Conservation (phyloP, 2,329 filamentous ascomycete species). For the Xylaria sp. region DNA sequence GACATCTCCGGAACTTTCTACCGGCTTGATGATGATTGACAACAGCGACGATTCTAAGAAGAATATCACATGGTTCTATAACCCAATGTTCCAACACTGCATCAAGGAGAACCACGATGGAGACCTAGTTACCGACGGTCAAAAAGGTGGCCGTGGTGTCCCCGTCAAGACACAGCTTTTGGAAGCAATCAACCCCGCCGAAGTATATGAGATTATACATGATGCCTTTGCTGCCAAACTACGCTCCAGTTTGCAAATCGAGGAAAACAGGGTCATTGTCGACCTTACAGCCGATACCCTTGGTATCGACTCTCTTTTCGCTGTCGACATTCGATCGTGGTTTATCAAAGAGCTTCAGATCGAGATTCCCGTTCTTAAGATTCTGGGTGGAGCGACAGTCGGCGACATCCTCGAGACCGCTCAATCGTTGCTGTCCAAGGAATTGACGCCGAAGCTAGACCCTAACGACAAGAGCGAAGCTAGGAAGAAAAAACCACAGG, state of each 20-base stretch:
- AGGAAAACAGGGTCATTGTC: slow-evolving; percentile 28
- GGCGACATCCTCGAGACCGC: slow-evolving; percentile 24
- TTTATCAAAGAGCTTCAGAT: slow-evolving; percentile 57
- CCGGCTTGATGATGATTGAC: slow-evolving; percentile 29
- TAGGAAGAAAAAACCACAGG: neutral
- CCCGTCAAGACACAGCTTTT: slow-evolving; percentile 21
- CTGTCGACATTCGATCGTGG: slow-evolving; percentile 58
- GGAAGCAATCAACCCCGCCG: slow-evolving; percentile 8
- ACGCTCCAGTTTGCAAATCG: slow-evolving; percentile 17
- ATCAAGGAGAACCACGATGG: slow-evolving; percentile 1
- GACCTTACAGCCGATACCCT: slow-evolving; percentile 33
- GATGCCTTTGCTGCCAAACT: slow-evolving; percentile 34
- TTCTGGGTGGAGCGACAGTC: slow-evolving; percentile 40
- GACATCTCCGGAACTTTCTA: slow-evolving; percentile 24
- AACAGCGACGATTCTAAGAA: slow-evolving; percentile 18
- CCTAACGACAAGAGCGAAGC: slow-evolving; percentile 10
- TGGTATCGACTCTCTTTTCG: slow-evolving; percentile 49
- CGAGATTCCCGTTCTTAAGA: slow-evolving; percentile 59
- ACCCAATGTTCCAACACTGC: slow-evolving; percentile 26
- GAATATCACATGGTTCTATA: slow-evolving; percentile 19
- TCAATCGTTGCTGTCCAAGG: slow-evolving; percentile 7
- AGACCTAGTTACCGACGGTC: neutral
- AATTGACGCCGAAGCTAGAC: slow-evolving; percentile 30
- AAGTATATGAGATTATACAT: slow-evolving; percentile 23
- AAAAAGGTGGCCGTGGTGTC: neutral